Conservation (phyloP, 495 filamentous ascomycete species). For the Aspergillus ostianus region DNA sequence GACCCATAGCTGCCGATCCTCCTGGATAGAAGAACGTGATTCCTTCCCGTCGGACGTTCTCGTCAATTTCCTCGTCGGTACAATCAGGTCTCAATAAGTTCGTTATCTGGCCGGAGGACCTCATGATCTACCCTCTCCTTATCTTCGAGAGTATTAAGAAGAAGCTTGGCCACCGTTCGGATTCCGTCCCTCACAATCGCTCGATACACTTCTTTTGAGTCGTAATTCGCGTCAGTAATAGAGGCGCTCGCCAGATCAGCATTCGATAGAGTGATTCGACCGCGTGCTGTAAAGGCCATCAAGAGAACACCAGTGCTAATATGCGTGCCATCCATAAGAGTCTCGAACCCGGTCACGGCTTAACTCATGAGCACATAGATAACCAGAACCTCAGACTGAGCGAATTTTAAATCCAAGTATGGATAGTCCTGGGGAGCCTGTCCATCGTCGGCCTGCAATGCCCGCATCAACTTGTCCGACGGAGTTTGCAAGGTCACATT, state of each 20-base stretch:
- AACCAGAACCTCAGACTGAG: slow-evolving; percentile 21
- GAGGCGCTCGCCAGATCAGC: slow-evolving; percentile 28
- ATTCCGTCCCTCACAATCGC: slow-evolving; percentile 24
- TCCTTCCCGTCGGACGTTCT: slow-evolving; percentile 14
- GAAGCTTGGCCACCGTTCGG: slow-evolving; percentile 12
- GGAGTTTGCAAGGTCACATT: slow-evolving; percentile 19
- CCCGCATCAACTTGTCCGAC: slow-evolving; percentile 19
- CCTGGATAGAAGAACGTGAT: slow-evolving; percentile 27
- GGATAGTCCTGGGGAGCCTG: slow-evolving; percentile 7
- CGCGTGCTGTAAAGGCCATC: slow-evolving; percentile 38
- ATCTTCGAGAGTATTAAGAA: slow-evolving; percentile 20
- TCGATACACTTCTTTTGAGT: slow-evolving; percentile 33
- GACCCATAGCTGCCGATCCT: slow-evolving; percentile 40
- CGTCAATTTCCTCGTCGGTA: slow-evolving; percentile 33
- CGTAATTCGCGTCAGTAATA: slow-evolving; percentile 43
- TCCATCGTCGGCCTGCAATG: slow-evolving; percentile 30
- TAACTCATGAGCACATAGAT: slow-evolving; percentile 28
- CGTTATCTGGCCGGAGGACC: slow-evolving; percentile 15
- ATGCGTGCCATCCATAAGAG: slow-evolving; percentile 37
- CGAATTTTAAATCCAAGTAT: slow-evolving; percentile 7
- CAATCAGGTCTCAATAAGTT: slow-evolving; percentile 23
- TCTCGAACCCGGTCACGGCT: slow-evolving; percentile 7
- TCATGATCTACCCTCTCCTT: slow-evolving; percentile 24
- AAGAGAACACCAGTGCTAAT: slow-evolving; percentile 32
- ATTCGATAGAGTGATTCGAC: slow-evolving; percentile 37